A percentile compares a stretch with the other conserved stretches of the same genome.
Conservation (phyloP, 495 filamentous ascomycete species). For the Aspergillus steynii region DNA sequence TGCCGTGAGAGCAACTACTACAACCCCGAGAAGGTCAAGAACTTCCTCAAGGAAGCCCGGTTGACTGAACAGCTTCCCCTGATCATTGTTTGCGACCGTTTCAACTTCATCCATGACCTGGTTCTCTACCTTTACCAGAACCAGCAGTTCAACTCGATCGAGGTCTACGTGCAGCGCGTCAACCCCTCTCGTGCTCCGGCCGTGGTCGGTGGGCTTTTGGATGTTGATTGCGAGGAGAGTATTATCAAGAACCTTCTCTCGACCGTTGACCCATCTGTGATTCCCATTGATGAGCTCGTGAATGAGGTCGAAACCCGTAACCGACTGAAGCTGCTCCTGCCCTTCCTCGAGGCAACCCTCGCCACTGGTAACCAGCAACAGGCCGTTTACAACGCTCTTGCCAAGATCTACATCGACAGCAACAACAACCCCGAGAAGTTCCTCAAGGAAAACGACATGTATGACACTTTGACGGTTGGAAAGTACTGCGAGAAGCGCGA, state of each 20-base stretch:
- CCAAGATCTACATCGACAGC: constrained; percentile 99
- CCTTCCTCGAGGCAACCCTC: constrained; percentile 93
- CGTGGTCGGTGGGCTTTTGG: constrained; percentile 92
- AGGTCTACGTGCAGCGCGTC: constrained; percentile 98
- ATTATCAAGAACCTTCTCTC: constrained; percentile 93
- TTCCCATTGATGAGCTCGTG: constrained; percentile 96
- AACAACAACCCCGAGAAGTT: constrained; percentile 99
- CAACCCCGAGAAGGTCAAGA: constrained; percentile 97
- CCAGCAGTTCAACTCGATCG: constrained; percentile 99
- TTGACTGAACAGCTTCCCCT: constrained; percentile 91
- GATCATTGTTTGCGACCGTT: constrained; percentile 98
- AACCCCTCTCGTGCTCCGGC: constrained; percentile 92
- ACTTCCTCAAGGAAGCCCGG: constrained; percentile 97
- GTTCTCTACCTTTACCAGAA: constrained; percentile 98
- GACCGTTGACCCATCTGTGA: constrained; percentile 78
- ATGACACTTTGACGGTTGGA: constrained; percentile 88
- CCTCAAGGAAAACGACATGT: constrained; percentile 96
- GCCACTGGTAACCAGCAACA: constrained; percentile 94
- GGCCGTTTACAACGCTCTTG: constrained; percentile 96
- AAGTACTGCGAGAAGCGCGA: constrained; percentile 99
- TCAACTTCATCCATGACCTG: constrained; percentile 97
- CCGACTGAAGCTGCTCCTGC: constrained; percentile 90
- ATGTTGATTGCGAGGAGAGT: constrained; percentile 94
- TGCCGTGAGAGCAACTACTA: constrained; percentile 93
- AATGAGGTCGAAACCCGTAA: constrained; percentile 93